These are phyloP conservation scores for Fusarium sp. DNA, from an alignment of 2,329 filamentous ascomycete genomes.

Conservation along the genomic window DNA sequence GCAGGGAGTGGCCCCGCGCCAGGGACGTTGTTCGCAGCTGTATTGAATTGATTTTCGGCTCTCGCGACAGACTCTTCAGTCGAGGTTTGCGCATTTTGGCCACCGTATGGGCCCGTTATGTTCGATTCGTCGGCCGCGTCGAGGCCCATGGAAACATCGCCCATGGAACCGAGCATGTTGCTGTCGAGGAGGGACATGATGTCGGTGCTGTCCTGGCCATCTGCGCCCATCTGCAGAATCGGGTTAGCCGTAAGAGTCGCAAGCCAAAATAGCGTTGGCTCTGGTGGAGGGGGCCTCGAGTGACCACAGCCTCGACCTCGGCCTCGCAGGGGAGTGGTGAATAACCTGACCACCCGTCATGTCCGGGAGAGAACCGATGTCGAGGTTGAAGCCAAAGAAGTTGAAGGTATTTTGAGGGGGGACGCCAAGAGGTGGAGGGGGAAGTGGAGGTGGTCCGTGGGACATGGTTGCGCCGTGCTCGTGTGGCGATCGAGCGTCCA, in stretches of 20 bases:
- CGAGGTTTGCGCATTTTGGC: slow-evolving; percentile 34
- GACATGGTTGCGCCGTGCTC: slow-evolving; percentile 48
- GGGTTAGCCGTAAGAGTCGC: slow-evolving; percentile 34
- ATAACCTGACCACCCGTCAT: slow-evolving; percentile 43
- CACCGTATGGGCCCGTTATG: slow-evolving; percentile 35
- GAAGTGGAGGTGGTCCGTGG: slow-evolving; percentile 51
- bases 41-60: slow-evolving; percentile 51
- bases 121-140: slow-evolving; percentile 51
- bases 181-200: slow-evolving; percentile 60
- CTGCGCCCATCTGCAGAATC: slow-evolving; percentile 41
- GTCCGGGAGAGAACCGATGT: slow-evolving; percentile 45
- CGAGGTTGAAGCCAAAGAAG: slow-evolving; percentile 52
- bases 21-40: slow-evolving; percentile 52
- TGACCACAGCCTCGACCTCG: slow-evolving; percentile 29
- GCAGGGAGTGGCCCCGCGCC: slow-evolving; percentile 58
- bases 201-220: slow-evolving; percentile 50
- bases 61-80: slow-evolving; percentile 48
- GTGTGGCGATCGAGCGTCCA: slow-evolving; percentile 35
- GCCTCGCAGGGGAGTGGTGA: slow-evolving; percentile 26
- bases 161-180: slow-evolving; percentile 53
- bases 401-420: slow-evolving; percentile 42
- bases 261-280: slow-evolving; percentile 33
- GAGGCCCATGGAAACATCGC: slow-evolving; percentile 58
- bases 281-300: slow-evolving; percentile 9
- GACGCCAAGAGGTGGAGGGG: slow-evolving; percentile 44